Evolutionary conservation across 2,329 filamentous ascomycete species (phyloP), one percentile per base, ranked within the genome.

Genomic region (Botrytis squamosa): DNA sequence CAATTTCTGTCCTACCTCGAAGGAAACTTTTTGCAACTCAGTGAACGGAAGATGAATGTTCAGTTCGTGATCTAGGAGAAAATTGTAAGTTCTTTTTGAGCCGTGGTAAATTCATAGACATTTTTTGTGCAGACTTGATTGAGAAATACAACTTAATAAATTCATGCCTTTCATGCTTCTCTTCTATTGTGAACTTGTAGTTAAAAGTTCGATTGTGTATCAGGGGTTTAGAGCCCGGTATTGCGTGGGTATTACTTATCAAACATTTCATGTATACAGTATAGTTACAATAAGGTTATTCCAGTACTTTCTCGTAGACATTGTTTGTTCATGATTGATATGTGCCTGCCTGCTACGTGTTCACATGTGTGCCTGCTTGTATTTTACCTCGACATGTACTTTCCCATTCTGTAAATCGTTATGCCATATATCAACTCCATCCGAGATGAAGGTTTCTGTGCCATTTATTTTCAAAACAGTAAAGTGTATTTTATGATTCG

Each of bases 401-500:
- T 67, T 9, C 44, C 14, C 22, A 20, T 20, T 52, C 18, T 1
- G 1, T 38, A 36, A 18, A 36, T 67, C 1, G 3, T 52, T 10
- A 6, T 40, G 1, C 5, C 20, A 40, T 36, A 38, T 0, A 36
- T 36, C 8, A 22, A 36, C 5, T 36, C 64, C n/a, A 9, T 4
- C 22, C 4, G 14, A 1, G 4, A 52, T 52, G 22, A 36, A n/a
- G 0, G 16, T 20, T 16, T 1, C 5, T 2, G 10, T 5, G 4
- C 14, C 10, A 14, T 38, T 62, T 33, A 8, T 12, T 62, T 22
- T 10, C 2, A 40, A n/a, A 0, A 33, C 14, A 36, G 42, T 18
- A 44, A 18, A 44, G 16, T 7, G 42, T 6, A 44, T 12, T 8
- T 25, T 16, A 2, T 0, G 4, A 60, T 14, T 2, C 0, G 2